Evolutionary conservation across 352 stramenopile species (phyloP), one percentile per base, ranked within the genome.

Genomic region (Thalassiosira ordinaria): DNA sequence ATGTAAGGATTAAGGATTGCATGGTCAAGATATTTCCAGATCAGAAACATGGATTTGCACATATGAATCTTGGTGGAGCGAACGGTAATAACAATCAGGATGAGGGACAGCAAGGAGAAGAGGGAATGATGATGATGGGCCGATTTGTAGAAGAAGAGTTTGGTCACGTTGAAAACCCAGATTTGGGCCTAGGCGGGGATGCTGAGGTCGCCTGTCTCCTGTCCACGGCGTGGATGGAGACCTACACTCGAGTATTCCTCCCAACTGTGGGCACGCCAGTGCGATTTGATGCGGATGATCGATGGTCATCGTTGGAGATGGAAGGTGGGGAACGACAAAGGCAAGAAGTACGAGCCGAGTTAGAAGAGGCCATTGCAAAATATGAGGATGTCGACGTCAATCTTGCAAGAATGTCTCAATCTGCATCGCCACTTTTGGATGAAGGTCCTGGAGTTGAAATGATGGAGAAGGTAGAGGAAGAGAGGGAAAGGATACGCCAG

Each of bases 11-110:
- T 9, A 91, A 89, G 35, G 89, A 94, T 67, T 71, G 68, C 22
- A 92, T 94, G 85, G 82, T 94, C 1, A 94, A 94, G 66, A 77
- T 92, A n/a, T 94, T 94, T 83, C 83, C 85, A 18, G 78, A 78
- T 56, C 85, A 91, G 75, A 74, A 86, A 2, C 87, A 94, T 74
- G 89, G 89, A 35, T 94, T 94, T 80, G 87, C 89, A 8, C 87
- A 92, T 65, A 66, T 64, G 39, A 71, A 73, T 41, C 62, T 90
- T 3, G 63, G 53, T 26, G 24, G 11, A 44, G 41, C 14, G 11
- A 20, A 46, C 1, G 31, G 9, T 16, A 61, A 8, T 37, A 47
- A 27, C 29, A 37, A 18, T n/a, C 29, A 60, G 9, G 24, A 80
- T 46, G 53, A 59, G 8, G 35, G 13, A 22, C 20, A 79, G 16